A percentile compares a stretch with the other conserved stretches of the same genome.
These are phyloP conservation scores for Epichloe gansuensis DNA, from an alignment of 2,329 filamentous ascomycete species.

Conservation along the genomic window DNA sequence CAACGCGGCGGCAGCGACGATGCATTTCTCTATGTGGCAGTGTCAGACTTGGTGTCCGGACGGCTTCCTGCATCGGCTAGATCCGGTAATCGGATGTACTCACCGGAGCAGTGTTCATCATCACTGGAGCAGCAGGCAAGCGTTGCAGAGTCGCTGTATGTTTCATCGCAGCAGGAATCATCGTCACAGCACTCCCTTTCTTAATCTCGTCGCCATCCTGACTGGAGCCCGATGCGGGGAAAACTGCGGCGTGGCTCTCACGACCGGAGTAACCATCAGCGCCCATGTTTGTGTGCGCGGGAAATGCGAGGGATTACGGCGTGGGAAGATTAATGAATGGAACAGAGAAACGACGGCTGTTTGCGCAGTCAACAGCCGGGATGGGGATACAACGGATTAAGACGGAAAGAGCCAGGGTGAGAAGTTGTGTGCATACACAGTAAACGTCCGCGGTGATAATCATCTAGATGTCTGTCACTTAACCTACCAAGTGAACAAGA, in stretches of 20 bases:
- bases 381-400: background rate
- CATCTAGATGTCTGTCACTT: too few relatives aligned
- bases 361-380: background rate
- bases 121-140: slow-evolving; percentile 15
- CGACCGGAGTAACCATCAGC: slow-evolving; percentile 7
- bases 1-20: slow-evolving; percentile 17
- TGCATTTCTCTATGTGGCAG: slow-evolving; percentile 19
- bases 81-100: background rate
- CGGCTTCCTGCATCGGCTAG: background rate
- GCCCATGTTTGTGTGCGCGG: slow-evolving; percentile 6
- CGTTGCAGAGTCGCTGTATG: slow-evolving; percentile 7
- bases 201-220: background rate
- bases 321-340: background rate
- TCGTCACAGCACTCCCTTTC: slow-evolving; percentile 9
- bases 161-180: slow-evolving; percentile 10
- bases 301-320: background rate
- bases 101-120: slow-evolving; percentile 17
- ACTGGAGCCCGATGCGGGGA: background rate
- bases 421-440: background rate
- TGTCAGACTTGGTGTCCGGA: slow-evolving; percentile 1
- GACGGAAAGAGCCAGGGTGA: background rate
- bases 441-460: too few relatives aligned
- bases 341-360: background rate
- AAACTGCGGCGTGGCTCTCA: background rate
- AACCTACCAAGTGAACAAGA: too few relatives aligned